Percentiles rank a stretch among this genome's conserved stretches.
Evolutionary conservation across 2,329 filamentous ascomycete species (phyloP).

Genomic region (Fusarium concolor): DNA sequence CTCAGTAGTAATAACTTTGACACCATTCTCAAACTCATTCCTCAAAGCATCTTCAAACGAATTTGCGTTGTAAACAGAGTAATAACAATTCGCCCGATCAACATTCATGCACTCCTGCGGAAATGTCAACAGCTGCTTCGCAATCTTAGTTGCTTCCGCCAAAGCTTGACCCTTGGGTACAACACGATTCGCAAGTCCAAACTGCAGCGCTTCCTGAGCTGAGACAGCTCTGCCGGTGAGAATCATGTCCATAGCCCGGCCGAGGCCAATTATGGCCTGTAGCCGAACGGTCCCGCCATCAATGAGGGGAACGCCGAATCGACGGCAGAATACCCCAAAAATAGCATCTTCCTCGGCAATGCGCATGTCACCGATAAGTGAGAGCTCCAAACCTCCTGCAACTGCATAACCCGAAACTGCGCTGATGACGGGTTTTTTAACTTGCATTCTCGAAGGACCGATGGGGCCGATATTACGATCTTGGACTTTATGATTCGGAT

Average conservation of each 20-base stretch:
- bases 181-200: constrained; percentile 13
- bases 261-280: constrained; percentile 16
- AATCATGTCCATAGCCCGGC: constrained; percentile 18
- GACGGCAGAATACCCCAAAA: constrained; percentile 13
- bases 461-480: not conserved
- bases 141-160: constrained; percentile 17
- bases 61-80: not conserved
- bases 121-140: constrained; percentile 11
- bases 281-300: constrained; percentile 18
- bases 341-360: constrained; percentile 10
- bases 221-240: constrained; percentile 6
- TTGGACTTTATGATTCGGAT: not conserved
- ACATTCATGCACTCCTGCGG: constrained; percentile 19
- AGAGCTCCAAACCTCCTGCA: constrained; percentile 6
- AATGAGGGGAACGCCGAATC: constrained; percentile 22
- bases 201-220: constrained; percentile 19
- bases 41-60: constrained; percentile 20
- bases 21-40: constrained; percentile 20
- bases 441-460: constrained; percentile 4
- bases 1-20: constrained; percentile 2
- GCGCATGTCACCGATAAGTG: constrained; percentile 16
- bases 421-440: constrained; percentile 19
- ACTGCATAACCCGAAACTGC: constrained; percentile 11
- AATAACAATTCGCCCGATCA: constrained; percentile 8
- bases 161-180: constrained; percentile 8